Evolutionary conservation across 192 early-diverging fungal species (phyloP), one percentile per base, ranked within the genome.

Genomic region (Backusella tarrabulga): DNA sequence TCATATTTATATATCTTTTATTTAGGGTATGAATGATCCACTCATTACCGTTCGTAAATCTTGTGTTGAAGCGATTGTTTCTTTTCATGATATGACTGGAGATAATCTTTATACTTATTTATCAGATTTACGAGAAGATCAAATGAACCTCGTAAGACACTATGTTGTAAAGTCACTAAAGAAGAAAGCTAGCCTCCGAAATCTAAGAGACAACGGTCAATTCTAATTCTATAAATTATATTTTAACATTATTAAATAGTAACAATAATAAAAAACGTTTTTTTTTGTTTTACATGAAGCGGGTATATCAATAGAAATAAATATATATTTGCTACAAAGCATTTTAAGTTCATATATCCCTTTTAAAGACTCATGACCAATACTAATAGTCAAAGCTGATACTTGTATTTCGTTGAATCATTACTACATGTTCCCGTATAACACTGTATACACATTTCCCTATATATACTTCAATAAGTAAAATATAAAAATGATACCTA

Each of bases 11-110:
- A n/a, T 50, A 34, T 46, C 15, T 54, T 7, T 52, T 14, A n/a
- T n/a, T 0, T 67, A 78, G 72, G 83, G 83, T 50, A 71, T 80
- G 23, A 84, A 84, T 56, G 67, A 80, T 29, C 38, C 72, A 29
- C 32, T 70, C 36, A 72, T 84, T 21, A 73, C 74, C 23, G 50
- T 80, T 46, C 76, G 83, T 17, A 84, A 84, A 68, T 67, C 79
- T 3, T 80, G 83, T 34, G 83, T 84, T 14, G 76, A 80, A 60
- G 76, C 83, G 14, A 78, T 84, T 21, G 79, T 84, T 15, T 77
- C 50, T 29, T 84, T 84, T 41, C 77, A 84, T 50, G 76, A 84
- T 68, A 36, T 81, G 11, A 29, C 81, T n/a, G 79, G 79, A 26
- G 83, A 75, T 66, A 74, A 71, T 52, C 36, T 84, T 6, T 80